Evolutionary conservation across 352 stramenopile genomes (phyloP), one percentile per base, ranked within the genome.

Genomic region (Aphanomyces cochlioides): DNA sequence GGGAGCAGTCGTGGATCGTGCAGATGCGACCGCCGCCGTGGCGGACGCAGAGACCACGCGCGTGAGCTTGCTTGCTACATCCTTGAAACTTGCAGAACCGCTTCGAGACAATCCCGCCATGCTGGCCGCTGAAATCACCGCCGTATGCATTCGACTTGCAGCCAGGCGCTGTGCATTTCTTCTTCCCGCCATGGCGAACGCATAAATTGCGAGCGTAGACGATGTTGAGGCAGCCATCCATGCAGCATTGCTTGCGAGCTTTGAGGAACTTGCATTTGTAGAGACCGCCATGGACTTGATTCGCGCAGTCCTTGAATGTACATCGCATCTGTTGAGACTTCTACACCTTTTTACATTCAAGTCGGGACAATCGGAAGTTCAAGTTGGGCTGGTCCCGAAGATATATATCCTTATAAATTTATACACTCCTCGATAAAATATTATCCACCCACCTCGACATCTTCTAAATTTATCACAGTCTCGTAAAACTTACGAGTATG

Each of bases 1-100:
- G 54, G 19, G 28, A 28, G 28, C 54, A 61, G 7, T 37, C 54
- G 15, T 61, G 28, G 10, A 41, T 39, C n/a, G 39, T 28, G 54
- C 64, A 70, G 36, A 17, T 47, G 4, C 64, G 64, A 12, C 64
- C 64, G 28, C 64, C 64, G 39, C 64, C 64, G 28, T 70, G 64
- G 12, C n/a, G 28, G 19, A 70, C 64, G 28, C 64, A 70, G 15
- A 61, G 53, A 12, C 47, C 45, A 5, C 64, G 64, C 10, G 47
- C 19, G 40, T 70, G 64, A 8, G 64, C 28, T 15, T 61, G 19
- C 12, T 61, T 63, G 38, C 7, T 63, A 43, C 64, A 70, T 7
- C 64, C 57, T 50, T 66, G 37, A 41, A 53, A 19, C 13, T 53
- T 53, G 57, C 57, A 66, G 10, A 28, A 17, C n/a, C 15, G 57